Evolutionary conservation across 441 rosid species (phyloP).

Genomic region (Lepidium campestre): DNA sequence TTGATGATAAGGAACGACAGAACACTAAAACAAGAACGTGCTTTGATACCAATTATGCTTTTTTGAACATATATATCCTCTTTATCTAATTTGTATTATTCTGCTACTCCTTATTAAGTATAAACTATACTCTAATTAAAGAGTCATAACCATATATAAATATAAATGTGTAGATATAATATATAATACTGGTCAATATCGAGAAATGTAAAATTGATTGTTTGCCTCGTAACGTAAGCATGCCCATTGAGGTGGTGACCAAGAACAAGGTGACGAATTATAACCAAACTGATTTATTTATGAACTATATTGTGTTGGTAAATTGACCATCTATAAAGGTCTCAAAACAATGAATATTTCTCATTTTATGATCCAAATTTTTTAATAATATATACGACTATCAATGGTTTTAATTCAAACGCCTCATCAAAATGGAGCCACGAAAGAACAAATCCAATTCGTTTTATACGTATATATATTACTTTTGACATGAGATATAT

Average conservation of each 20-base stretch:
- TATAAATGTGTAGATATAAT: too few species aligned
- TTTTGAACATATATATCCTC: background rate
- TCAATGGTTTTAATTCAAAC: background rate
- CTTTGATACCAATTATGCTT: background rate
- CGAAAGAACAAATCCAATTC: background rate
- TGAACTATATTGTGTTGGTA: background rate
- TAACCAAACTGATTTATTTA: background rate
- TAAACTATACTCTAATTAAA: too few species aligned
- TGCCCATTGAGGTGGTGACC: background rate
- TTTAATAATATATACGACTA: background rate
- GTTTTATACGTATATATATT: too few species aligned
- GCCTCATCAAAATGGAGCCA: background rate
- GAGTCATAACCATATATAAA: too few species aligned
- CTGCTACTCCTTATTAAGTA: background rate
- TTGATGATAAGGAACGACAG: background rate
- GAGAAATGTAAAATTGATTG: too few species aligned
- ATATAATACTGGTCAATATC: too few species aligned
- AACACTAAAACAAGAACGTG: background rate
- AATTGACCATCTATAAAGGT: background rate
- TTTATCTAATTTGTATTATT: background rate
- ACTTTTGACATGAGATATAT: too few species aligned
- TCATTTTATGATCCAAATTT: background rate
- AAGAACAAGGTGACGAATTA: background rate
- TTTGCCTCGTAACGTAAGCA: too few species aligned
- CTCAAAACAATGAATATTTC: background rate